A percentile compares a stretch with the other conserved stretches of the same genome.
Conservation (phyloP, 192 early-diverging fungal species). For the Neocallimastix lanati region DNA sequence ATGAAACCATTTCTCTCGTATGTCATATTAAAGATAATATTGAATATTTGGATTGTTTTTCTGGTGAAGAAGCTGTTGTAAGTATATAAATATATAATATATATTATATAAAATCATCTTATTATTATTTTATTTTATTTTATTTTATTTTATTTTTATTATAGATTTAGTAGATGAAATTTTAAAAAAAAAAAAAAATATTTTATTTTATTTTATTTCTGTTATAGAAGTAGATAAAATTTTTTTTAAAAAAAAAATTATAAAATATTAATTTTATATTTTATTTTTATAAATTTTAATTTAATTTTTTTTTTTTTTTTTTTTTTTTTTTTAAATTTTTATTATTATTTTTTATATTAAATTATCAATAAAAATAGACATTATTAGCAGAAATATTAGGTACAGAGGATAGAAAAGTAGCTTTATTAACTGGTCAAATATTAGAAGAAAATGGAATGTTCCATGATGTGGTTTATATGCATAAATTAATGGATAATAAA, state of each 20-base stretch:
- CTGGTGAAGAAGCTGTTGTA: conserved; percentile 76
- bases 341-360: not conserved
- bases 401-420: conserved; percentile 71
- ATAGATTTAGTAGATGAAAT: too few relatives aligned
- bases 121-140: conserved; percentile 1
- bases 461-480: conserved; percentile 75
- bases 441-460: conserved; percentile 80
- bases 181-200: too few relatives aligned
- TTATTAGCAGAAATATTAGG: conserved; percentile 61
- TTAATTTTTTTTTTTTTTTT: not conserved
- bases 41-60: conserved; percentile 69
- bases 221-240: too few relatives aligned
- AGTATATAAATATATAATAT: conserved; percentile 3
- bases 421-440: conserved; percentile 70
- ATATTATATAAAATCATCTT: too few relatives aligned
- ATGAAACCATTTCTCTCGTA: conserved; percentile 26
- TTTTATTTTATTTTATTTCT: too few relatives aligned
- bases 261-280: too few relatives aligned
- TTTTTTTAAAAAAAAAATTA: too few relatives aligned
- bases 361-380: conserved; percentile 18
- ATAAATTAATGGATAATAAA: conserved; percentile 62
- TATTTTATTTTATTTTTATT: conserved; percentile 2
- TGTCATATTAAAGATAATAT: conserved; percentile 57
- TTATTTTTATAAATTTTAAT: too few relatives aligned
- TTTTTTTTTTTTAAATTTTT: not conserved